Base-by-base conservation (phyloP, 768 basidiomycete genomes). In the Thelephora aurantiotincta region DNA sequence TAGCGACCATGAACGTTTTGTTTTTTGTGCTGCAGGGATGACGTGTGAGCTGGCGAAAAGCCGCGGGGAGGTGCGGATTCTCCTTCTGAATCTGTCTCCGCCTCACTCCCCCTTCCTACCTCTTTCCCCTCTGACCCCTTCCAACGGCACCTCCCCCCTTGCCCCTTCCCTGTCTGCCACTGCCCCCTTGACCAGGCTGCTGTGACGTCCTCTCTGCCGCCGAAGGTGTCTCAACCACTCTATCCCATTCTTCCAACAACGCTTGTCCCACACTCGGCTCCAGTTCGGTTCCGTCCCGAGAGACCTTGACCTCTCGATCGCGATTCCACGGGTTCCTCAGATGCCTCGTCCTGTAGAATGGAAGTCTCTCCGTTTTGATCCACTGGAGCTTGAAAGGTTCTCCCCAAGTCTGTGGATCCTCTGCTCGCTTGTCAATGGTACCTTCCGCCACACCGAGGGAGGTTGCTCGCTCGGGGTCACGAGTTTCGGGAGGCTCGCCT, bases 301-400 rank as follows among this genome's bases (percentile, higher is more conserved):
- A 90, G 6, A 87, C 77, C 66, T 87, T 84, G 41, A 87, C 72
- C 57, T 86, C 80, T 44, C 77, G 68, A 50, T 84, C 86, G 53
- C 88, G 77, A 55, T 97, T 97, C 91, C 92, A 97, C 2, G 83
- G 82, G 59, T 97, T 98, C 36, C 87, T 78, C 45, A 96, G 62
- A 58, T 90, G 83, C 22, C 80, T 73, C 33, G 83, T 83, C 41
- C 75, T 75, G 51, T 69, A 64, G 63, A 97, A 97, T 0, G 88
- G 78, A 2, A 97, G 60, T 2, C 72, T 70, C 11, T 74, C 66
- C 0, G 78, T 84, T 53, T 72, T 75, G 41, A 92, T 52, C 93
- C 93, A 96, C 54, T 91, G 73, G 20, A 96, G 65, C 50, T 72
- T 71, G 72, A 97, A 96, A 3, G 82, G 70, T 45, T 80, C 74